Conservation (phyloP, 345 rosid genomes). For the Mallotus nudiflorus region DNA sequence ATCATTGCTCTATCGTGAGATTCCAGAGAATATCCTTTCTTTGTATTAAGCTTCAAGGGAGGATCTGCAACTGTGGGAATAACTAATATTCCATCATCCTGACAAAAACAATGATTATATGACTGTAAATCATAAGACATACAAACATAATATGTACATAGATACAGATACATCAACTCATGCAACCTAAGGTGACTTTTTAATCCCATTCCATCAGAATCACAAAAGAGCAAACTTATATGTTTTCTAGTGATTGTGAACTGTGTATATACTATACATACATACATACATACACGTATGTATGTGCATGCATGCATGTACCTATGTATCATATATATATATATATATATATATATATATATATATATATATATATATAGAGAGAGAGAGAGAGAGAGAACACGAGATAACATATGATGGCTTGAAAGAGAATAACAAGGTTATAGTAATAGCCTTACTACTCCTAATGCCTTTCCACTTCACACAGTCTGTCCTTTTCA, state of each 20-base stretch:
- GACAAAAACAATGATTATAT: slow-evolving; percentile 12
- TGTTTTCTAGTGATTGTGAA: too few species aligned
- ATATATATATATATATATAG: too few species aligned
- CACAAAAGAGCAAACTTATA: background rate
- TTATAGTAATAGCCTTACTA: background rate
- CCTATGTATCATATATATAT: too few species aligned
- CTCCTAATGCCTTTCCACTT: background rate
- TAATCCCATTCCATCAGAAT: background rate
- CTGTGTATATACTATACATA: too few species aligned
- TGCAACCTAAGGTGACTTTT: too few species aligned
- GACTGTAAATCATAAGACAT: slow-evolving; percentile 1
- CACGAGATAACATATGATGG: background rate
- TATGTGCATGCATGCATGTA: too few species aligned
- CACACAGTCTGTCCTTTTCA: background rate
- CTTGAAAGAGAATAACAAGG: background rate
- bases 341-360: too few species aligned
- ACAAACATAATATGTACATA: background rate
- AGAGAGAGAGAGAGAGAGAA: background rate
- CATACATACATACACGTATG: too few species aligned
- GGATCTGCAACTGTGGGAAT: slow-evolving; percentile 80
- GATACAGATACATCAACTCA: background rate
- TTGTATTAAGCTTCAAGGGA: slow-evolving; percentile 60
- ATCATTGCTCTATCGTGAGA: slow-evolving; percentile 57
- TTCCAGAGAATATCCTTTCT: slow-evolving; percentile 52
- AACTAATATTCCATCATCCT: slow-evolving; percentile 81